Conservation (phyloP, 2,329 filamentous ascomycete species). For the Ilyonectria destructans region DNA sequence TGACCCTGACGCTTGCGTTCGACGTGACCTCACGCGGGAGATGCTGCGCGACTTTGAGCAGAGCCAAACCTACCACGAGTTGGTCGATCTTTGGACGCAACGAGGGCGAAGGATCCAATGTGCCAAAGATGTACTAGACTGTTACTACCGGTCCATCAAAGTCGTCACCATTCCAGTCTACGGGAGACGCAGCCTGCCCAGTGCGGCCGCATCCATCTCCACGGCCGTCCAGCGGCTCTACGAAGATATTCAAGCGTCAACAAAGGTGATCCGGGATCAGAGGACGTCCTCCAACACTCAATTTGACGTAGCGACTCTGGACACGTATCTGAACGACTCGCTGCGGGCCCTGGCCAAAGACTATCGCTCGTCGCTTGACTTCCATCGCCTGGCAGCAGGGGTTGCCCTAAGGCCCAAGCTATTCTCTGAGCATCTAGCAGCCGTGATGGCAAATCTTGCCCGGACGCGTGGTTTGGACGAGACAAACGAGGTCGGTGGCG, state of each 20-base stretch:
- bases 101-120: constrained; percentile 3
- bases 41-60: not conserved
- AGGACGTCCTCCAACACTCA: not conserved
- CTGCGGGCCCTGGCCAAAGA: constrained; percentile 18
- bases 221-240: constrained; percentile 19
- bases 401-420: constrained; percentile 14
- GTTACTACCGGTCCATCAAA: constrained; percentile 33
- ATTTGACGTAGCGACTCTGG: constrained; percentile 23
- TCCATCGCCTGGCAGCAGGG: constrained; percentile 7
- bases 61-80: not conserved
- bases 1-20: not conserved
- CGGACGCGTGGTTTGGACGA: not conserved
- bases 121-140: constrained; percentile 2
- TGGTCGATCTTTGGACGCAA: not conserved
- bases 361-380: constrained; percentile 21
- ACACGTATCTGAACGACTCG: constrained; percentile 17
- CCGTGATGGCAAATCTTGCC: constrained; percentile 9
- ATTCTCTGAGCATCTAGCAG: constrained; percentile 28
- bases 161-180: constrained; percentile 21
- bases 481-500: constrained; percentile 6
- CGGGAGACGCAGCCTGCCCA: not conserved
- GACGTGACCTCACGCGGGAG: not conserved
- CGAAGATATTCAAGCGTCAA: not conserved
- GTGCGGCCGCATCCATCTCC: not conserved
- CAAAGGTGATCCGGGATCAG: not conserved